Conservation (phyloP, 345 rosid genomes). For the Syzygium aromaticum region DNA sequence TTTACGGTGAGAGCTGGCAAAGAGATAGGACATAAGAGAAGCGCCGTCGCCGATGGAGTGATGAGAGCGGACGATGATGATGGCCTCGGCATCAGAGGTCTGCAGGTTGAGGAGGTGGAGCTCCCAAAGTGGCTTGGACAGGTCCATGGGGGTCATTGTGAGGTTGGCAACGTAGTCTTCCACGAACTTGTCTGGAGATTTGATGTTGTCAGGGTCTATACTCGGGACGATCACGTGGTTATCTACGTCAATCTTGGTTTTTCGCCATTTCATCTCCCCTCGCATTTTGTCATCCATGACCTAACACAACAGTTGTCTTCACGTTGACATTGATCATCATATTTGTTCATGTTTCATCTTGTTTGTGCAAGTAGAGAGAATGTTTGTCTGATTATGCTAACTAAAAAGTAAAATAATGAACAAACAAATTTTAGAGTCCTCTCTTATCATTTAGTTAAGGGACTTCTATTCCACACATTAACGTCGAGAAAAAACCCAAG, state of each 20-base stretch:
- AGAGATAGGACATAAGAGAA: constrained; percentile 53
- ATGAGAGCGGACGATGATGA: constrained; percentile 35
- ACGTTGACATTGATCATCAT: neutral
- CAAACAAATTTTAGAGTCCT: neutral
- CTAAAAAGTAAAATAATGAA: neutral
- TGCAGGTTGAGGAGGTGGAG: constrained; percentile 26
- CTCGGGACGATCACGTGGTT: constrained; percentile 18
- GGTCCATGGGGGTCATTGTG: constrained; percentile 6
- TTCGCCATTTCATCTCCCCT: constrained; percentile 22
- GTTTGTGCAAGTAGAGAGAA: neutral
- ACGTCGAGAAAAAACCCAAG: neutral
- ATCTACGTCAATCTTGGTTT: constrained; percentile 19
- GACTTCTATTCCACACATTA: neutral
- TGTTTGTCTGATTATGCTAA: neutral
- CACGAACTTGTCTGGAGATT: constrained; percentile 12
- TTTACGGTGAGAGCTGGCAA: constrained; percentile 29
- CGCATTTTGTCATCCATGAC: constrained; percentile 12
- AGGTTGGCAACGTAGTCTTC: constrained; percentile 22
- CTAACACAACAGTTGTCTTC: neutral
- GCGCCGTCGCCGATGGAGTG: constrained; percentile 60
- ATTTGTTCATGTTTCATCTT: neutral
- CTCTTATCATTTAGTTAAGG: neutral
- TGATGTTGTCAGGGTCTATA: neutral
- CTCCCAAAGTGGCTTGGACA: constrained; percentile 35
- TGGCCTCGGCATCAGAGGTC: constrained; percentile 21